Conservation (phyloP, 2,329 filamentous ascomycete genomes). For the Pyrenophora tritici-repentis region DNA sequence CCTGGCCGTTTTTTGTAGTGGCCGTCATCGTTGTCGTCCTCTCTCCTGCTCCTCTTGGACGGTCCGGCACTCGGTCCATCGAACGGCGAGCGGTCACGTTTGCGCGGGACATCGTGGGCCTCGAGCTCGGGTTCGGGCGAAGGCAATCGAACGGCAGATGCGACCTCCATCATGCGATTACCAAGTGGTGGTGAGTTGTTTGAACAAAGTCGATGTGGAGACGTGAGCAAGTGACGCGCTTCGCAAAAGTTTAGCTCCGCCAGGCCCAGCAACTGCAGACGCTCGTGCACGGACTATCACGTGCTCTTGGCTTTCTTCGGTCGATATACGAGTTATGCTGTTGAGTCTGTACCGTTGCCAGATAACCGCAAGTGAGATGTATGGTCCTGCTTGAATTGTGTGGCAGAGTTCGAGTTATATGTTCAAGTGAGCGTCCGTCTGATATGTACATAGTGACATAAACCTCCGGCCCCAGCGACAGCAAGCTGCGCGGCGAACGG, state of each 20-base stretch:
- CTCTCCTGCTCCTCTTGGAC: conserved; percentile 45
- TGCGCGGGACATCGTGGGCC: conserved; percentile 53
- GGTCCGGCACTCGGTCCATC: conserved; percentile 35
- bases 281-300: no score
- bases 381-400: no score
- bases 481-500: conserved; percentile 17
- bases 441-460: no score
- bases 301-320: not conserved
- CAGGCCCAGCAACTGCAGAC: not conserved
- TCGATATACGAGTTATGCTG: not conserved
- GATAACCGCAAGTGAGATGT: no score
- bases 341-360: no score
- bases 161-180: conserved; percentile 41
- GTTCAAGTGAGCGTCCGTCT: no score
- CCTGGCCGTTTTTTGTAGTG: conserved; percentile 70
- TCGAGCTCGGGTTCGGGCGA: conserved; percentile 56
- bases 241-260: conserved; percentile 34
- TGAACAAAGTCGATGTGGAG: conserved; percentile 5
- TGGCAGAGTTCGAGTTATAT: no score
- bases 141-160: conserved; percentile 61
- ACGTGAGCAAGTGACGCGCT: conserved; percentile 13
- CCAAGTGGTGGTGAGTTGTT: not conserved
- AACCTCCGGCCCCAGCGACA: not conserved
- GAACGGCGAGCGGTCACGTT: conserved; percentile 61
- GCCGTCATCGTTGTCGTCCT: conserved; percentile 46